These are phyloP conservation scores for Asterochloris sp. DNA, from an alignment of 139 green algal species.

Conservation along the genomic window DNA sequence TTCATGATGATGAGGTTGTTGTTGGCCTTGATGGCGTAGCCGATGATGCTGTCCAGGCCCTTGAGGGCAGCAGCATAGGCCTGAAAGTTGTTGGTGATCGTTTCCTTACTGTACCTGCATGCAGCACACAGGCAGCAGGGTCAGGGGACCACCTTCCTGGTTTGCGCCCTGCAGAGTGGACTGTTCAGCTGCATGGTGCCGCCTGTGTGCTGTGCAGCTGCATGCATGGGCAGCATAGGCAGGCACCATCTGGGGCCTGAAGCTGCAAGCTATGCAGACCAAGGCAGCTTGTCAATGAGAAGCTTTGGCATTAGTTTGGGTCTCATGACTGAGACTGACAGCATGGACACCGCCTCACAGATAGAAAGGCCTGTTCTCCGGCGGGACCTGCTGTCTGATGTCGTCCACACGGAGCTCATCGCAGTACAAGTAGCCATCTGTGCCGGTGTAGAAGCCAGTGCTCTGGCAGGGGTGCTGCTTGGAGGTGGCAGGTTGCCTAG, in stretches of 20 bases:
- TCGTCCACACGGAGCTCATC: constrained; percentile 86
- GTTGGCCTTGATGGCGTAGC: constrained; percentile 98
- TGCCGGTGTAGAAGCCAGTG: constrained; percentile 77
- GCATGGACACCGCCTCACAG: constrained; percentile 28
- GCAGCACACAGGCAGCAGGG: no score
- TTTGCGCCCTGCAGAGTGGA: no score
- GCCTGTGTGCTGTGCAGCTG: no score
- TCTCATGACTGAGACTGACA: no score
- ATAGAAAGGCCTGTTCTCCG: constrained; percentile 84
- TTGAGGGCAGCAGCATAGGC: constrained; percentile 82
- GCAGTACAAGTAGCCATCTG: constrained; percentile 92
- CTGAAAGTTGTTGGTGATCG: constrained; percentile 70
- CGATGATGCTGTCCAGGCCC: constrained; percentile 86
- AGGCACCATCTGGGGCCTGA: no score
- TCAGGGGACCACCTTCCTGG: no score
- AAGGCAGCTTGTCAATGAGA: no score
- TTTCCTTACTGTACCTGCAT: constrained; percentile 67
- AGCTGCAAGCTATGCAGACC: no score
- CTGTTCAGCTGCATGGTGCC: no score
- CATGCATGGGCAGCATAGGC: no score
- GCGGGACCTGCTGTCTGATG: constrained; percentile 63
- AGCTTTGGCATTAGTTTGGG: no score
- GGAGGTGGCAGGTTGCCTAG: constrained; percentile 10
- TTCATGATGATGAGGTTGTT: constrained; percentile 95
- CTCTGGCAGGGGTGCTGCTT: constrained; percentile 13